These are phyloP conservation scores for Ailanthus altissimus DNA, from an alignment of 345 rosid genomes.

Conservation along the genomic window DNA sequence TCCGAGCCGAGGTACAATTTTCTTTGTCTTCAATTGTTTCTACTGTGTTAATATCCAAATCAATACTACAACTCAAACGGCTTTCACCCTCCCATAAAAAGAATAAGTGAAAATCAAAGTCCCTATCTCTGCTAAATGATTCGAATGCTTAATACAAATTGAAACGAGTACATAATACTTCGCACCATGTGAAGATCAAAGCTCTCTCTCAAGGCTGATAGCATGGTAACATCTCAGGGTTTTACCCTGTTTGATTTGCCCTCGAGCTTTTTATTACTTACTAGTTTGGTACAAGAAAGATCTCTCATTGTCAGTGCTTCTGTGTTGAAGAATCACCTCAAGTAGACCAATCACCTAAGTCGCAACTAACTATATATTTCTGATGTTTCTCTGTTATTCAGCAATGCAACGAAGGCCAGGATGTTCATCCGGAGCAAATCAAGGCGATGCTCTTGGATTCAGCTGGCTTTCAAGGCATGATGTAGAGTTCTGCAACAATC, in stretches of 20 bases:
- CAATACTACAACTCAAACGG: neutral
- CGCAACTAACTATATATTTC: neutral
- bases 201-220: too few relatives aligned
- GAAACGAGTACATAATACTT: neutral
- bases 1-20: constrained; percentile 71
- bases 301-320: neutral
- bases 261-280: neutral
- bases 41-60: neutral
- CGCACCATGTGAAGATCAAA: neutral
- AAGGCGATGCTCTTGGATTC: constrained; percentile 67
- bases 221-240: neutral
- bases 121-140: neutral
- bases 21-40: constrained; percentile 2
- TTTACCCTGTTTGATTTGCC: neutral
- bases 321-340: neutral
- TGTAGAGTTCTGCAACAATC: constrained; percentile 9
- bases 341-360: neutral
- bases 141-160: neutral
- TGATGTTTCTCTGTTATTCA: constrained; percentile 26
- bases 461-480: constrained; percentile 52
- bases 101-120: too few relatives aligned
- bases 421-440: constrained; percentile 64
- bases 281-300: neutral
- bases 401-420: constrained; percentile 75
- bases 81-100: neutral